Evolutionary conservation across 2,329 filamentous ascomycete species (phyloP), one percentile per base, ranked within the genome.

Genomic region (Fusarium nelsonii): DNA sequence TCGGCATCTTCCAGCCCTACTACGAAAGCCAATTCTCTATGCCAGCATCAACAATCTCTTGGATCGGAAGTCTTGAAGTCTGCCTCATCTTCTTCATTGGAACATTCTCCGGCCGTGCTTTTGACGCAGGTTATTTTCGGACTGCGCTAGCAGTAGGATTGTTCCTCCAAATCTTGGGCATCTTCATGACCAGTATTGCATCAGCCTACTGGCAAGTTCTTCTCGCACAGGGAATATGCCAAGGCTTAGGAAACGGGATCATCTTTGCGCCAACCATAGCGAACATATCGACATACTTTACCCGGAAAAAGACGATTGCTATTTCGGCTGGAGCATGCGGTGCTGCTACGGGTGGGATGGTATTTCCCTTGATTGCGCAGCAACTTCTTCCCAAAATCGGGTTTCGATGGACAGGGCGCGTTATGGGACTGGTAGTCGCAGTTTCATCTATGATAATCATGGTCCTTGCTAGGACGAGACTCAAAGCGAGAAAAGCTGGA

Each of bases 361-460:
- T 91, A 4, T 92, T 90, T 73, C 89, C 90, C 0, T 80, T 87
- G 3, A 82, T 88, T 18, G 81, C 85, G 2, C 81, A 84, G 71
- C 84, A 88, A 55, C 77, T 91, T 12, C 78, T 90, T 3, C 86
- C 88, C 0, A 81, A 80, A 18, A 78, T 91, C 5, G 90, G 90
- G 0, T 91, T 90, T 71, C 81, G 82, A 0, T 91, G 89, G 88
- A 89, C 90, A 0, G 83, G 90, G n/a, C 81, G 89, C 0, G 83
- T 85, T 0, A 82, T 90, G 65, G 89, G 85, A 0, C 84, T 92
- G 52, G 82, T 91, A 33, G 86, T 88, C 28, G 68, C 90, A 3
- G 82, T 78, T 0, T 80, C 73, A 0, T 78, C 82, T 0, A 71
- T 81, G 6, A 75, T 81, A 2, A 70, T 84, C 18, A 58, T 84